Base-by-base conservation (phyloP, 75 land plant genomes). In the Pinus albicaulis region DNA sequence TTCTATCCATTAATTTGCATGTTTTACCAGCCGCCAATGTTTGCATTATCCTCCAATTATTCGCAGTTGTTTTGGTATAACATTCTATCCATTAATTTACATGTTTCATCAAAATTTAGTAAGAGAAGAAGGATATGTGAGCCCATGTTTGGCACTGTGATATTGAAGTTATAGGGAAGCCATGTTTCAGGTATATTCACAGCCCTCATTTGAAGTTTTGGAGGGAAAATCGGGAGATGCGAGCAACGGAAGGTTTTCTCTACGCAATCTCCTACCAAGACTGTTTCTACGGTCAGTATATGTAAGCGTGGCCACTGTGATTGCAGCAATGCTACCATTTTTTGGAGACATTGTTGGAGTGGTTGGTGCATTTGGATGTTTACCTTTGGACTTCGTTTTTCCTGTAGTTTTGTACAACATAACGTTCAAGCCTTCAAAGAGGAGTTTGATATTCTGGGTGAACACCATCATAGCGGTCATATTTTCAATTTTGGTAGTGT, bases 301-400 rank as follows among this genome's bases (percentile, higher is more conserved):
- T 0, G 81, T 89, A 4, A 72, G 75, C 3, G 15, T 87, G 6
- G 82, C 87, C 34, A 85, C 93, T 1, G 48, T 81, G 4, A 69
- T 93, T 12, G 91, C 89, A 55, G 90, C 96, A 13, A 86, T 95
- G 91, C 80, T 95, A 2, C 98, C 98, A 19, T 93, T 95, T 77
- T 93, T 95, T 66, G 96, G 89, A 23, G 96, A 95, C 81, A 77
- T 95, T 52, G 87, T 80, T 73, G 87, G 89, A 17, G 59, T 95
- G 3, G 77, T 89, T 6, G 96, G 96, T 10, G 92, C 98, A 4
- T n/a, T n/a, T n/a, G n/a, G n/a, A n/a, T n/a, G n/a, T n/a, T n/a
- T n/a, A n/a, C n/a, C n/a, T 86, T 95, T 95, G 2, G 89, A 89
- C 75, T 91, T 93, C 44, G 78, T 89, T 1, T 26, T 93, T 71